A percentile compares a stretch with the other conserved stretches of the same genome.
These are phyloP conservation scores for Fusarium zealandicum DNA, from an alignment of 2,329 filamentous ascomycete species.

Conservation along the genomic window DNA sequence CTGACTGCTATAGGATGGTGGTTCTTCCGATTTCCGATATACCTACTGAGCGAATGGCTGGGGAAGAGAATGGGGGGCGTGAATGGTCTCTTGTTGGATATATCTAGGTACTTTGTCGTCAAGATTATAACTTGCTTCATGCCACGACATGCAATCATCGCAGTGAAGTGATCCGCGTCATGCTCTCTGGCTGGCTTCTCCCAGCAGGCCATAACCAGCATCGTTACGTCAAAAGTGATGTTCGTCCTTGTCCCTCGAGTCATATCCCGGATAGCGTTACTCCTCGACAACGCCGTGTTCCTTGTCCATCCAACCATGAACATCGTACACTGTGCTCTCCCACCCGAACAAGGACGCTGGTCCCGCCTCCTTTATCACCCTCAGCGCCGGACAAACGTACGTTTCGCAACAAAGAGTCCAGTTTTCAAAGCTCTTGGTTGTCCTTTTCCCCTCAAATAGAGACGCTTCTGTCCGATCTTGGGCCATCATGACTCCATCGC, in stretches of 20 bases:
- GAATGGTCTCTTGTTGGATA: slow-evolving; percentile 3
- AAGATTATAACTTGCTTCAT: slow-evolving; percentile 3
- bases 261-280: slow-evolving; percentile 24
- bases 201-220: slow-evolving; percentile 6
- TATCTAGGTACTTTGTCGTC: slow-evolving; percentile 8
- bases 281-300: slow-evolving; percentile 24
- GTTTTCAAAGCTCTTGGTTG: not conserved
- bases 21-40: slow-evolving; percentile 45
- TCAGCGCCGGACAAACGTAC: not conserved
- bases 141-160: too few species aligned
- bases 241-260: slow-evolving; percentile 16
- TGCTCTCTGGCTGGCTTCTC: slow-evolving; percentile 17
- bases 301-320: slow-evolving; percentile 27
- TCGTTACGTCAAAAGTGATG: slow-evolving; percentile 14
- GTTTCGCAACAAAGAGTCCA: slow-evolving; percentile 6
- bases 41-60: slow-evolving; percentile 40
- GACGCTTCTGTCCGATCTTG: too few species aligned
- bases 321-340: slow-evolving; percentile 32
- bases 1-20: slow-evolving; percentile 37
- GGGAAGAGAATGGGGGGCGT: not conserved
- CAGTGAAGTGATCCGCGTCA: slow-evolving; percentile 12
- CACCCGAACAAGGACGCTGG: slow-evolving; percentile 8
- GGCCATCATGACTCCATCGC: not conserved
- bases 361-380: slow-evolving; percentile 1
- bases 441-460: not conserved